Base-by-base conservation (phyloP, 2,329 filamentous ascomycete species). In the Pezicula radicicola region DNA sequence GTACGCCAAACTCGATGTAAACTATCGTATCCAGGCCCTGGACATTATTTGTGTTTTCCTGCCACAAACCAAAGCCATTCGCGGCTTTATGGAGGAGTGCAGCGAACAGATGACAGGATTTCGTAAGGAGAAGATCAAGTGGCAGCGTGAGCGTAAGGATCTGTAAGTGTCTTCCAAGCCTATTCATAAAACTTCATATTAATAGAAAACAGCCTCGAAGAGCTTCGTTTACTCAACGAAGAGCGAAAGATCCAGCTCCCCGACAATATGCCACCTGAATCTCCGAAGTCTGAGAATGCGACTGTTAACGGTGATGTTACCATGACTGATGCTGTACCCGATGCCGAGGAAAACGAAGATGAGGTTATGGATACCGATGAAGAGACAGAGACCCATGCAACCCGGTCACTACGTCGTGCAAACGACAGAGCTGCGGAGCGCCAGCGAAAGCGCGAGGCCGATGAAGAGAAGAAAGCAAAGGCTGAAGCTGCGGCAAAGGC, bases 111-210 rank as follows among this genome's bases (percentile, higher is more conserved):
- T 97, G 92, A 99, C 94, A 2, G 84, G 85, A 50, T 91, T 95
- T 65, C 86, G 94, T 46, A 99, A 99, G 70, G 89, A 95, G 67
- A 97, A 96, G 74, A 96, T 97, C 55, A 90, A 96, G 59, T 88
- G 85, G 71, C 93, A 97, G 71, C 83, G 91, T 58, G 83, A 88
- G 60, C 85, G 88, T 57, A 85, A 85, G 60, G 77, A 81, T 68
- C 74, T 76, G 81, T 85, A 74, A 70, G 82, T 78, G 3, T 33
- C 21, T 19, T 48, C 37, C 12, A 4, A 7, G 10, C 10, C 2
- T 21, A 25, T 19, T 13, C 40, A 25, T 42, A 19, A 15, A 42
- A 5, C 10, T 37, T 37, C 1, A 37, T 37, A 16, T 37, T 16
- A 40, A 40, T 39, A 27, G 47, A 51, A 48, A 53, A 53, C 63